These are phyloP conservation scores for Coriolopsis trogii DNA, from an alignment of 1,284 basidiomycete genomes.

Conservation along the genomic window DNA sequence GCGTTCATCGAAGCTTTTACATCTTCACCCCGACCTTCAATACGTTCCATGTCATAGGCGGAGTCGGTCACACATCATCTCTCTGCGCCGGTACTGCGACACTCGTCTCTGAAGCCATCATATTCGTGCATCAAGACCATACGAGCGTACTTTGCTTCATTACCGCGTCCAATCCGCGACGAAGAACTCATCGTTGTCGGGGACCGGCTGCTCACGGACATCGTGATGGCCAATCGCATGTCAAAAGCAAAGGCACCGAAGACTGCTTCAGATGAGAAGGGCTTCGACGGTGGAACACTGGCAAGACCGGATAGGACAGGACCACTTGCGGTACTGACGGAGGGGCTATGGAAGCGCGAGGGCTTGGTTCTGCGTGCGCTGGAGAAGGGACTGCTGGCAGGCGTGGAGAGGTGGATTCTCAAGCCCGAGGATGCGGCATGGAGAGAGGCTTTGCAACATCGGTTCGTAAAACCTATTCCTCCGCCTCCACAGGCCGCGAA, in stretches of 20 bases:
- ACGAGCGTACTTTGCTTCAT: conserved; percentile 63
- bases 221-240: conserved; percentile 85
- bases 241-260: conserved; percentile 11
- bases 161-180: conserved; percentile 52
- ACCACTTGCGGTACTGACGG: conserved; percentile 71
- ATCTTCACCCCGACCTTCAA: neutral
- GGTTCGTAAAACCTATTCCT: conserved; percentile 18
- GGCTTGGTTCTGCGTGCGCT: conserved; percentile 58
- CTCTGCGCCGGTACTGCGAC: conserved; percentile 81
- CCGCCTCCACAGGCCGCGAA: conserved; percentile 4
- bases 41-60: conserved; percentile 52
- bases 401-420: conserved; percentile 44
- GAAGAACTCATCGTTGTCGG: conserved; percentile 81
- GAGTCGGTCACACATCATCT: conserved; percentile 84
- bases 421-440: conserved; percentile 18
- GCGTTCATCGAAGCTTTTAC: conserved; percentile 26
- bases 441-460: conserved; percentile 14
- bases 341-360: conserved; percentile 68
- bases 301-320: conserved; percentile 31
- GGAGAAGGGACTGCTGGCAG: conserved; percentile 53
- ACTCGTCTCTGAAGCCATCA: conserved; percentile 76
- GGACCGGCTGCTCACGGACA: conserved; percentile 90
- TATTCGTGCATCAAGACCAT: conserved; percentile 75
- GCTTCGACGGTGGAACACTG: neutral
- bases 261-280: conserved; percentile 5